Evolutionary conservation across 202 grass and related monocot genomes (phyloP).

Genomic region (Dendrocalamus latiflorus): DNA sequence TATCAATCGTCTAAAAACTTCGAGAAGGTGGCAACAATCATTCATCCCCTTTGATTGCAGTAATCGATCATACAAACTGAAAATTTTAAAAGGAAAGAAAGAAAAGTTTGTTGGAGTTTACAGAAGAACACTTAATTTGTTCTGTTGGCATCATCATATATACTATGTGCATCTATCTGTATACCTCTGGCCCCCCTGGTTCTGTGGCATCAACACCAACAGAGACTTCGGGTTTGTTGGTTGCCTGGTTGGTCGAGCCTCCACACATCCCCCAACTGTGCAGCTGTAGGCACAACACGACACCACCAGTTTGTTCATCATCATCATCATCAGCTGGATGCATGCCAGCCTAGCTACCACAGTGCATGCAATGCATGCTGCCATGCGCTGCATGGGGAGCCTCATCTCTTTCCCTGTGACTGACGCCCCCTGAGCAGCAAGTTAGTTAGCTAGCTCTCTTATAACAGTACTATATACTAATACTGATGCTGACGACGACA

Average conservation of each 20-base stretch:
- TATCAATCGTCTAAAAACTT: too few species aligned
- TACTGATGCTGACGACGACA: too few species aligned
- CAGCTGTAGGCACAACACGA: background rate
- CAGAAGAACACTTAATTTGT: background rate
- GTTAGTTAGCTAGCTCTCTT: background rate
- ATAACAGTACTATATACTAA: background rate
- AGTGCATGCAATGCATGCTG: background rate
- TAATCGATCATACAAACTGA: too few species aligned
- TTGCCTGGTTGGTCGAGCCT: background rate
- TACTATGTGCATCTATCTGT: background rate
- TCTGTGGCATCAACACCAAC: background rate
- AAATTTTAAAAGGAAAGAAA: background rate
- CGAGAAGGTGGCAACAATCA: too few species aligned
- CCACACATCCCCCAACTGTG: background rate
- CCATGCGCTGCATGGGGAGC: background rate
- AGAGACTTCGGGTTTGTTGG: background rate
- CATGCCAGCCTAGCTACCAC: background rate
- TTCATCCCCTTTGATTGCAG: too few species aligned
- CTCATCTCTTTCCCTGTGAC: background rate
- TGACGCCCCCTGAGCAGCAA: background rate
- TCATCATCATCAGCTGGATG: background rate
- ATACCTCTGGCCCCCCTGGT: background rate
- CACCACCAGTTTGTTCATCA: background rate
- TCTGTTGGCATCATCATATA: background rate
- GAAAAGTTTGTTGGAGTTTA: background rate